Evolutionary conservation across 106 monocot species (phyloP).

Genomic region (Acanthochlamys bracteata): DNA sequence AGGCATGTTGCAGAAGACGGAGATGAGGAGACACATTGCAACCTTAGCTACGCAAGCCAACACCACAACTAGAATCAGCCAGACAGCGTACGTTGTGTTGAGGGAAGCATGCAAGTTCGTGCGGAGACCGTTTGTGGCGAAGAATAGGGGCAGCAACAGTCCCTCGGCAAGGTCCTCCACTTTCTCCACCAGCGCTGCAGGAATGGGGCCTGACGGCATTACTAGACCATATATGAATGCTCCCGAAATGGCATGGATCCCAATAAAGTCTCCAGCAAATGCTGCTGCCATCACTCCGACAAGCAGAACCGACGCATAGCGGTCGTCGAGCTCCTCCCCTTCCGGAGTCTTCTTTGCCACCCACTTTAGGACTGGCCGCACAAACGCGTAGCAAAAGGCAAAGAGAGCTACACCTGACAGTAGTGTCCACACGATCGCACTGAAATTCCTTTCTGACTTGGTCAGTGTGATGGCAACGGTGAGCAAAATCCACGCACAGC

Average conservation of each 20-base stretch:
- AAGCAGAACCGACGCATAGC: neutral
- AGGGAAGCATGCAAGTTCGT: conserved; percentile 15
- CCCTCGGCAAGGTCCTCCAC: conserved; percentile 55
- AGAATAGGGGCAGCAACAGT: conserved; percentile 56
- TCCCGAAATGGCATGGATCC: conserved; percentile 37
- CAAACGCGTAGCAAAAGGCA: conserved; percentile 7
- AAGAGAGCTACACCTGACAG: conserved; percentile 9
- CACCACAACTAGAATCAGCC: conserved; percentile 22
- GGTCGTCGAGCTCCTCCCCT: neutral
- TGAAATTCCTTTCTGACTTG: neutral
- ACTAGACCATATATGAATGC: conserved; percentile 44
- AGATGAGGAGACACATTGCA: conserved; percentile 15
- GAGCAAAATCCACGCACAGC: conserved; percentile 34
- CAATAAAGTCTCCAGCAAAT: conserved; percentile 26
- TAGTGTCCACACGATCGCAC: conserved; percentile 3
- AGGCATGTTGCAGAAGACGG: conserved; percentile 23
- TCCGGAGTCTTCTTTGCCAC: neutral
- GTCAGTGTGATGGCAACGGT: conserved; percentile 16
- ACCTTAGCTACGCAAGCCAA: conserved; percentile 22
- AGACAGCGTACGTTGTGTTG: conserved; percentile 6
- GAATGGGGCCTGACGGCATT: conserved; percentile 41
- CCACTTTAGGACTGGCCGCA: conserved; percentile 11
- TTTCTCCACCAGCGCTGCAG: conserved; percentile 39
- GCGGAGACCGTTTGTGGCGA: conserved; percentile 46
- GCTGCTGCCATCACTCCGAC: conserved; percentile 2